phyloP scores from a whole-genome alignment of 2,329 filamentous ascomycete genomes.

The Ophiostoma sp. region DNA sequence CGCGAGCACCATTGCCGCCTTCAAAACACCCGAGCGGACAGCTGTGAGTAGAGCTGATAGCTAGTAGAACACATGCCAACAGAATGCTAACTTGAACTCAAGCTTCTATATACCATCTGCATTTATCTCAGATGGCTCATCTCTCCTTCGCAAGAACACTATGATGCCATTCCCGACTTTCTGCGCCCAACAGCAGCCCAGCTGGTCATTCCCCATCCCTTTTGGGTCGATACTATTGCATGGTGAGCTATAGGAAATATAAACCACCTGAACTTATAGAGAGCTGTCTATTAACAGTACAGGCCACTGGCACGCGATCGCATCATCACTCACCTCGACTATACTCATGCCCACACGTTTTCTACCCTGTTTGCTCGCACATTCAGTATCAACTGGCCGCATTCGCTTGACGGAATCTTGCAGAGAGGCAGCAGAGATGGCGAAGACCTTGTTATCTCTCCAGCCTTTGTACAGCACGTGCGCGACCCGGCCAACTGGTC shows the following conservation, averaged over 20 bases:
- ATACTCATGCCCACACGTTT: constrained; percentile 18
- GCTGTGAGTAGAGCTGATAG: constrained; percentile 9
- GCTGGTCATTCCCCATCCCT: constrained; percentile 22
- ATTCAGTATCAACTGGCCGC: constrained; percentile 23
- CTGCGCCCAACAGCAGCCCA: constrained; percentile 20
- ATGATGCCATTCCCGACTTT: constrained; percentile 24
- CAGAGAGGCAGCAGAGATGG: constrained; percentile 16
- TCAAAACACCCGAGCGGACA: constrained; percentile 18
- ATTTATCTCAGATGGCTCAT: constrained; percentile 23
- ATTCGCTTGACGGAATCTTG: constrained; percentile 17
- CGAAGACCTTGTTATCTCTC: constrained; percentile 18
- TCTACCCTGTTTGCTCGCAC: constrained; percentile 10
- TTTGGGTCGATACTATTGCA: constrained; percentile 23
- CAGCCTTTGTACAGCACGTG: constrained; percentile 23
- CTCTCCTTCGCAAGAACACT: constrained; percentile 19
- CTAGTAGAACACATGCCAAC: neutral
- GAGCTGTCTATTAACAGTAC: neutral
- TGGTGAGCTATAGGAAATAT: neutral
- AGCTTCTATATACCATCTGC: constrained; percentile 21
- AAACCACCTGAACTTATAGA: too few species aligned
- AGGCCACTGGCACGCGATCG: constrained; percentile 23
- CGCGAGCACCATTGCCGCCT: constrained; percentile 17
- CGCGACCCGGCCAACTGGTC: constrained; percentile 22
- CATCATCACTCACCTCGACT: constrained; percentile 21
- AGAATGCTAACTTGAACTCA: neutral